These are phyloP conservation scores for Dothistroma pini DNA, from an alignment of 2,329 filamentous ascomycete genomes.

Conservation along the genomic window DNA sequence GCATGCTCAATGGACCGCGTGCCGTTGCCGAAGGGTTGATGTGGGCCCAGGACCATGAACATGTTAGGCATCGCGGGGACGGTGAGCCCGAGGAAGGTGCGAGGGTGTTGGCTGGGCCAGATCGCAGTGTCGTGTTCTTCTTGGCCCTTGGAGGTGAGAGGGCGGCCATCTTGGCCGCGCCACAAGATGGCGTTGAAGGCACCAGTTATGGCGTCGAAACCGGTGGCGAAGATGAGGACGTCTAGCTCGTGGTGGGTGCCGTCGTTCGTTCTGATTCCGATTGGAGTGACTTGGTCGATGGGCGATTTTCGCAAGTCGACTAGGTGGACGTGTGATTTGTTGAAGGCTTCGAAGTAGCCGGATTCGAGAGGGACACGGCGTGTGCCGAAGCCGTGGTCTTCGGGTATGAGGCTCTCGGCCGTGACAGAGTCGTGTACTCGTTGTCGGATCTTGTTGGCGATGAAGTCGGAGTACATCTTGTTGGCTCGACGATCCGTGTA, in stretches of 20 bases:
- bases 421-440: slow-evolving; percentile 51
- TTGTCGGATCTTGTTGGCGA: slow-evolving; percentile 34
- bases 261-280: slow-evolving; percentile 24
- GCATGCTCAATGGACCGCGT: slow-evolving; percentile 37
- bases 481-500: slow-evolving; percentile 46
- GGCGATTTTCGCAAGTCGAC: slow-evolving; percentile 38
- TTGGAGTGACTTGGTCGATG: slow-evolving; percentile 41
- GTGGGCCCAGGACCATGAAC: slow-evolving; percentile 41
- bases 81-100: slow-evolving; percentile 40
- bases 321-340: slow-evolving; percentile 26
- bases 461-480: slow-evolving; percentile 52
- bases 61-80: slow-evolving; percentile 44
- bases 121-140: slow-evolving; percentile 31
- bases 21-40: slow-evolving; percentile 41
- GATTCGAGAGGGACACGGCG: slow-evolving; percentile 49
- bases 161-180: slow-evolving; percentile 34
- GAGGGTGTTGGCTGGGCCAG: slow-evolving; percentile 26
- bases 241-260: slow-evolving; percentile 27
- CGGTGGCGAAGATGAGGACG: slow-evolving; percentile 41
- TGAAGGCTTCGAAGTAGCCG: slow-evolving; percentile 30
- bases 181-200: slow-evolving; percentile 24
- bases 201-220: slow-evolving; percentile 36
- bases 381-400: slow-evolving; percentile 30
- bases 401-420: slow-evolving; percentile 50
- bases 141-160: slow-evolving; percentile 15